phyloP scores from a whole-genome alignment of 306 rosid species.

The Trichosanthes cucumerina region DNA sequence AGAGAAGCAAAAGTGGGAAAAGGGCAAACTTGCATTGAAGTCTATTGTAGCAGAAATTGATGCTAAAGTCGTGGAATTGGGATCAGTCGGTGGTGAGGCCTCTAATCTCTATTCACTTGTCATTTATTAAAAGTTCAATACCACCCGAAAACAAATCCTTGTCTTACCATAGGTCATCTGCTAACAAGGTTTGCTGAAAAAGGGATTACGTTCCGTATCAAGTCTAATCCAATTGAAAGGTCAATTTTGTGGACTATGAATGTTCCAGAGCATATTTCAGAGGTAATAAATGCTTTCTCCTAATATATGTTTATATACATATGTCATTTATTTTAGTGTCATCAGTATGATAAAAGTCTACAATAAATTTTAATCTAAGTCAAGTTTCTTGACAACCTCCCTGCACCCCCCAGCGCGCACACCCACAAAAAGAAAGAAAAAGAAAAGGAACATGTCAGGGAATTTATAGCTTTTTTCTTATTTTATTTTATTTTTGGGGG shows the following conservation, averaged over 20 bases:
- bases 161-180: constrained; percentile 51
- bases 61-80: constrained; percentile 72
- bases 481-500: not conserved
- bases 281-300: constrained; percentile 31
- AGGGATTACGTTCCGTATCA: constrained; percentile 60
- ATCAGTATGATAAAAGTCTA: not conserved
- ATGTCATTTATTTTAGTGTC: not conserved
- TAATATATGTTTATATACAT: not conserved
- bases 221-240: constrained; percentile 70
- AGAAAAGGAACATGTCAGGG: not conserved
- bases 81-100: constrained; percentile 72
- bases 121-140: not conserved
- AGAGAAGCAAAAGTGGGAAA: constrained; percentile 84
- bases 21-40: constrained; percentile 71
- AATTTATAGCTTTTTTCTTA: not conserved
- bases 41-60: constrained; percentile 82
- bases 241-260: constrained; percentile 87
- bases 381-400: not conserved
- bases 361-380: not conserved
- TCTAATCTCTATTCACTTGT: constrained; percentile 1
- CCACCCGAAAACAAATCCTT: not conserved
- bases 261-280: constrained; percentile 70
- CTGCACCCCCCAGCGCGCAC: too few relatives aligned
- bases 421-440: not conserved
- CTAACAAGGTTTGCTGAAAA: constrained; percentile 83